Base-by-base conservation (phyloP, 2,329 filamentous ascomycete species). In the Trichophyton mentagrophytes region DNA sequence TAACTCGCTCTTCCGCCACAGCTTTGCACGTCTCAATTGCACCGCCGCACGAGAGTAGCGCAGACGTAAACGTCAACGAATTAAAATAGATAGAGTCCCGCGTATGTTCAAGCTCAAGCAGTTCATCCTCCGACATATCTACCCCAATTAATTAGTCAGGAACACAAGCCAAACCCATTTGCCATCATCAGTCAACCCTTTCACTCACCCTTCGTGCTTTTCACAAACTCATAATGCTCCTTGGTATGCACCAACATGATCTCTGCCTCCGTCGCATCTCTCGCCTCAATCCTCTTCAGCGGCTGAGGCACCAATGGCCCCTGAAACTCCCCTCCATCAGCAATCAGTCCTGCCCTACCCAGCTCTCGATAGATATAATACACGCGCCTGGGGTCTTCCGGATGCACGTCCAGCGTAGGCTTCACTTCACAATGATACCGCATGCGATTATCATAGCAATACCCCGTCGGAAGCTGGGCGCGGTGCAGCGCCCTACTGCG, bases 11-110 rank as follows among this genome's bases (percentile, higher is more conserved):
- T 2, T 82, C 80, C 25, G 93, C 86, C 3, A 99, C 90, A n/a
- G 89, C 88, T 72, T 91, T 87, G 75, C 91, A 96, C 0, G 91
- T 95, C 74, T 99, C 93, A 64, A 99, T 96, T 15, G 92, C 91
- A 49, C 92, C 92, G 33, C 93, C 93, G 11, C 89, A 89, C 1
- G 93, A 92, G 38, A 99, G 79, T 44, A 89, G 79, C 0, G 91
- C 88, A 36, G 90, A 91, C 49, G 85, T 83, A 67, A 85, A 92
- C 0, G 90, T 95, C 71, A 91, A 82, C 57, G 83, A 84, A 59
- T 92, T 90, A 61, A 95, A 88, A 67, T 93, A 93, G 11, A 93
- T 81, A 0, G 89, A 93, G 66, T 88, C 87, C 33, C 86, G 80
- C 0, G 84, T 84, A 62, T 83, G 78, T 30, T 87, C 89, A 27